phyloP scores from a whole-genome alignment of 305 asterid genomes.

The Solanum hybrid region DNA sequence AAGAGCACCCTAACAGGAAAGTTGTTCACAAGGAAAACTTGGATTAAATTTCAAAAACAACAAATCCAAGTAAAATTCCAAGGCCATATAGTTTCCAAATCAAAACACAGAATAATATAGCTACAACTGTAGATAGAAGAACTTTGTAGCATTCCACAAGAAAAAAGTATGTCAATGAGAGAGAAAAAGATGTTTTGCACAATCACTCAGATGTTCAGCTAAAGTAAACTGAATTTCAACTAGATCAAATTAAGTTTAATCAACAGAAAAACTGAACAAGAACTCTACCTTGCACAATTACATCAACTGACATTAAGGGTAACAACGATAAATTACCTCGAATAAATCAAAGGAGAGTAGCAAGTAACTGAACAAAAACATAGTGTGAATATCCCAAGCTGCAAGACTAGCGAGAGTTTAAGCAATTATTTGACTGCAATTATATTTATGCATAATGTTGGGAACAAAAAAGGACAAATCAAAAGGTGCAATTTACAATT shows the following conservation, averaged over 20 bases:
- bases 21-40: neutral
- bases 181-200: neutral
- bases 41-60: neutral
- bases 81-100: neutral
- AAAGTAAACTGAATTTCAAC: neutral
- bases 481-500: neutral
- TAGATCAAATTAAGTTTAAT: neutral
- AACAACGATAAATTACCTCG: neutral
- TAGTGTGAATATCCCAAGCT: neutral
- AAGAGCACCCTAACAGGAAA: neutral
- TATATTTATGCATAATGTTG: neutral
- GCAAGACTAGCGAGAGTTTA: neutral
- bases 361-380: neutral
- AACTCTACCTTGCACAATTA: neutral
- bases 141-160: neutral
- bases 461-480: neutral
- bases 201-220: neutral
- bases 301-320: neutral
- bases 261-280: neutral
- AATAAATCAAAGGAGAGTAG: neutral
- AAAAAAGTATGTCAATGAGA: neutral
- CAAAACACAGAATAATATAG: neutral
- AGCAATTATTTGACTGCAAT: neutral
- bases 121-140: neutral
- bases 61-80: neutral